phyloP scores from a whole-genome alignment of 2,329 filamentous ascomycete species.

The Stromatinia cepivora region DNA sequence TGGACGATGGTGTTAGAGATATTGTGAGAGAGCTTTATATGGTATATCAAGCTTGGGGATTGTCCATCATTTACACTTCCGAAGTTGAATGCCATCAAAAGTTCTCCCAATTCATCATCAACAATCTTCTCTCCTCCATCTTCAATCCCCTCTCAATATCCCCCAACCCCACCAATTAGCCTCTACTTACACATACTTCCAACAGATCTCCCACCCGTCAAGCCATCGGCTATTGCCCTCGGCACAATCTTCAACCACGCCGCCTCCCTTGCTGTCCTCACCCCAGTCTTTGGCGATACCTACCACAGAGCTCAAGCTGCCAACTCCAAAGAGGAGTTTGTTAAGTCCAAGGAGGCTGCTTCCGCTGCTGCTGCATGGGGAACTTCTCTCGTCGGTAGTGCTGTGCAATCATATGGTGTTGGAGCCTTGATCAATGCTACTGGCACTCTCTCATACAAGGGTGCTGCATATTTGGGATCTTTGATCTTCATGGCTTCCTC shows the following conservation, averaged over 20 bases:
- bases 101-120: neutral
- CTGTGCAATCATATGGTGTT: conserved; percentile 85
- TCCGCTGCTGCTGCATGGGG: conserved; percentile 87
- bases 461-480: conserved; percentile 86
- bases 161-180: neutral
- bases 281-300: conserved; percentile 88
- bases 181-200: neutral
- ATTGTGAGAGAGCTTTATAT: neutral
- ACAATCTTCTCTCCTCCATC: conserved; percentile 6
- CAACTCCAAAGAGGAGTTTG: conserved; percentile 95
- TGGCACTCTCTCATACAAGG: conserved; percentile 94
- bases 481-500: conserved; percentile 91
- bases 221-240: conserved; percentile 96
- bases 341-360: conserved; percentile 88
- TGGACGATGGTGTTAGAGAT: neutral
- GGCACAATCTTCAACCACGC: conserved; percentile 96
- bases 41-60: neutral
- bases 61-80: neutral
- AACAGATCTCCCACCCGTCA: conserved; percentile 72
- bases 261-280: conserved; percentile 81
- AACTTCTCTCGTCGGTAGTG: conserved; percentile 84
- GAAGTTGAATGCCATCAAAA: neutral
- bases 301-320: conserved; percentile 89
- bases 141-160: neutral
- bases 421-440: conserved; percentile 92